Conservation (phyloP, 441 rosid species). For the Cnidoscolus chayamansa region DNA sequence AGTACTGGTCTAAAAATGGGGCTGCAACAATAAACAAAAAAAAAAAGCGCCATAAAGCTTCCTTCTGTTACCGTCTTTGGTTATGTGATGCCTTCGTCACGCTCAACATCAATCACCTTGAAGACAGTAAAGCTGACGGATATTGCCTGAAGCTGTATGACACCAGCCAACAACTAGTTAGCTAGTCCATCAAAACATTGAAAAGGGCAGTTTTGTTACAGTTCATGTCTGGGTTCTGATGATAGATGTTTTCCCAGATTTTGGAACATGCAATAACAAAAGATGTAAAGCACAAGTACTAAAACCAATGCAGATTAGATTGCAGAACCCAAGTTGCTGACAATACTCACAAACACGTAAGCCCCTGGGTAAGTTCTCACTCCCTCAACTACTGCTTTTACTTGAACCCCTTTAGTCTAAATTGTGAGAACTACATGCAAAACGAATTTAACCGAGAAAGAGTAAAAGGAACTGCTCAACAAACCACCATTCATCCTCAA, state of each 20-base stretch:
- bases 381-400: background rate
- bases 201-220: background rate
- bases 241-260: background rate
- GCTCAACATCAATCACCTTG: conserved; percentile 59
- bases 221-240: background rate
- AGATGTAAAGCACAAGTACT: background rate
- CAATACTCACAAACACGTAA: no score
- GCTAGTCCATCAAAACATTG: background rate
- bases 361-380: background rate
- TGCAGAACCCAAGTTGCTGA: no score
- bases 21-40: conserved; percentile 18
- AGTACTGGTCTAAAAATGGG: conserved; percentile 21
- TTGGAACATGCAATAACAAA: no score
- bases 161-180: conserved; percentile 2
- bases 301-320: background rate
- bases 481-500: background rate
- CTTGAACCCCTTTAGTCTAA: background rate
- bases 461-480: background rate
- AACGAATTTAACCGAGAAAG: background rate
- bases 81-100: background rate
- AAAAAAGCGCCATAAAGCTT: conserved; percentile 25
- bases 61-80: conserved; percentile 26
- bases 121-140: conserved; percentile 95
- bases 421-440: background rate
- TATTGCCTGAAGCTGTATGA: conserved; percentile 77